Evolutionary conservation across 2,329 filamentous ascomycete species (phyloP).

Genomic region (Botrytis hyacinthi): DNA sequence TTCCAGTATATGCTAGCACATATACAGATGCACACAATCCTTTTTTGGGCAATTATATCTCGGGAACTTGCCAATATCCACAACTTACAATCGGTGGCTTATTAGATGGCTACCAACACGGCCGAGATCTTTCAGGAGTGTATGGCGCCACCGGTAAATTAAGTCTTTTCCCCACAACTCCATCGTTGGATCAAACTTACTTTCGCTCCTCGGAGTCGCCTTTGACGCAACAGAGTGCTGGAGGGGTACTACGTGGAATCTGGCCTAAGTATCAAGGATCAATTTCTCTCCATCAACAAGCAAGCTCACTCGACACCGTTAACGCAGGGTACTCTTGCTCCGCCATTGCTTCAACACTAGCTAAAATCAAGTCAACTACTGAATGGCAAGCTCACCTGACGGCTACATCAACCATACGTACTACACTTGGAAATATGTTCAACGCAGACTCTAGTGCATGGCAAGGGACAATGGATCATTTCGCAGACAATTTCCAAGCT

Average conservation of each 20-base stretch:
- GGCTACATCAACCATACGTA: slow-evolving; percentile 38
- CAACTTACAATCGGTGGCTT: slow-evolving; percentile 43
- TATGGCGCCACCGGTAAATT: slow-evolving; percentile 36
- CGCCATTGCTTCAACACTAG: slow-evolving; percentile 32
- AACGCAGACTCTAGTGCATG: slow-evolving; percentile 37
- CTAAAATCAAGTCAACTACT: slow-evolving; percentile 34
- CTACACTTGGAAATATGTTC: slow-evolving; percentile 38
- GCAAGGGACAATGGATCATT: slow-evolving; percentile 42
- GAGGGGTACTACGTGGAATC: slow-evolving; percentile 42
- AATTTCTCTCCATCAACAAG: slow-evolving; percentile 42
- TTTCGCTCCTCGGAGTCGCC: slow-evolving; percentile 41
- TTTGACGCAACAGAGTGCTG: slow-evolving; percentile 41
- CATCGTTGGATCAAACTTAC: slow-evolving; percentile 38
- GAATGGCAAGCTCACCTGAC: slow-evolving; percentile 41
- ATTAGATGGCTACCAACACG: slow-evolving; percentile 42
- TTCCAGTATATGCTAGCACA: slow-evolving; percentile 41
- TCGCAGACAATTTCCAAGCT: slow-evolving; percentile 43
- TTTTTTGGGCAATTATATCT: slow-evolving; percentile 37
- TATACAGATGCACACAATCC: slow-evolving; percentile 41
- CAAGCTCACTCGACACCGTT: slow-evolving; percentile 40
- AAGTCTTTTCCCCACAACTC: slow-evolving; percentile 37
- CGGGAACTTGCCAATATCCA: slow-evolving; percentile 42
- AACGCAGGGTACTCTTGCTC: slow-evolving; percentile 41
- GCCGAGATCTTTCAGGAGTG: slow-evolving; percentile 39
- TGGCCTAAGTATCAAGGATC: slow-evolving; percentile 39